Percentiles rank a stretch among this genome's conserved stretches.
Evolutionary conservation across 2,329 filamentous ascomycete species (phyloP).

Genomic region (Zymoseptoria crescenta): DNA sequence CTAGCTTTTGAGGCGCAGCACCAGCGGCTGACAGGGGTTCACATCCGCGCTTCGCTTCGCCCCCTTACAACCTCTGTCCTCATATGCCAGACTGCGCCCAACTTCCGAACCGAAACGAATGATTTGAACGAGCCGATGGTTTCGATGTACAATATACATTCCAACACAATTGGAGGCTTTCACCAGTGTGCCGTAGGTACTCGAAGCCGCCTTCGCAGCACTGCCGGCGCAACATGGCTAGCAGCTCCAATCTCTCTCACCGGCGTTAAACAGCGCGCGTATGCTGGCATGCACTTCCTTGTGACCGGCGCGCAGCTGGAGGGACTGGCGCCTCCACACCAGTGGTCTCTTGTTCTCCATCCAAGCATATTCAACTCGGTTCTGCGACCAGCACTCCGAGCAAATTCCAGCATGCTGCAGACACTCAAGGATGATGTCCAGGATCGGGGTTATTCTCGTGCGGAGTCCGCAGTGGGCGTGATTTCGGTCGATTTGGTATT

Average conservation of each 20-base stretch:
- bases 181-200: too few species aligned
- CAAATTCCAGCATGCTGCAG: conserved; percentile 39
- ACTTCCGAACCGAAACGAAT: neutral
- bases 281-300: conserved; percentile 22
- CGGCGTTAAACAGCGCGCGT: conserved; percentile 27
- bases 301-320: conserved; percentile 16
- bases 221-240: neutral
- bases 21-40: neutral
- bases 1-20: neutral
- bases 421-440: conserved; percentile 53
- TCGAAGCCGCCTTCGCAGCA: neutral
- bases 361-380: conserved; percentile 38
- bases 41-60: neutral
- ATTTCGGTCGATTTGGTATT: conserved; percentile 66
- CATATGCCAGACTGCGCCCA: neutral
- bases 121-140: neutral
- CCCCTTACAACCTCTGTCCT: neutral
- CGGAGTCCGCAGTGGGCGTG: conserved; percentile 67
- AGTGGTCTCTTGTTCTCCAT: conserved; percentile 38
- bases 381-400: conserved; percentile 37
- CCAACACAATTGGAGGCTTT: neutral
- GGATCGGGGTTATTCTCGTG: conserved; percentile 55
- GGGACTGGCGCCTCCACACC: conserved; percentile 31
- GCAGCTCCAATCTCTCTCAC: conserved; percentile 26
- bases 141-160: neutral